Percentiles rank a stretch among this genome's conserved stretches.
These are phyloP conservation scores for Trypanosoma conorhini DNA, from an alignment of 208 protist species.

Conservation along the genomic window DNA sequence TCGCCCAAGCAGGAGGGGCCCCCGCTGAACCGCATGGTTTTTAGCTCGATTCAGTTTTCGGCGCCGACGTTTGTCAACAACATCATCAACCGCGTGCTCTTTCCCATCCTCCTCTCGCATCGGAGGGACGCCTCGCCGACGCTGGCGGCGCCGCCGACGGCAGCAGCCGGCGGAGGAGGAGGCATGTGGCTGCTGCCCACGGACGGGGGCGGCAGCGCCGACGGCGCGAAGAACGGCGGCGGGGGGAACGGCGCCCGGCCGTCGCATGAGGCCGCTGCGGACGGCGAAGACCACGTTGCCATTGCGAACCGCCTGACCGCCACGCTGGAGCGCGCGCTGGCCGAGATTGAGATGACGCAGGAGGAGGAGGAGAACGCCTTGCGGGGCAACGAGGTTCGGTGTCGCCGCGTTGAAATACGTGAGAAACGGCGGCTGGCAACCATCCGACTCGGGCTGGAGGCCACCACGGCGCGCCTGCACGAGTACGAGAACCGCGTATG, in stretches of 20 bases:
- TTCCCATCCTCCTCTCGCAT: conserved; percentile 34
- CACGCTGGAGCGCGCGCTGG: conserved; percentile 49
- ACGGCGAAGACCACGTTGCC: conserved; percentile 29
- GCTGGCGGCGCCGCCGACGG: background rate
- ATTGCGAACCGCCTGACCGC: conserved; percentile 47
- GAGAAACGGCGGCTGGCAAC: conserved; percentile 70
- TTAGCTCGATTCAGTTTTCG: conserved; percentile 70
- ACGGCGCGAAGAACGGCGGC: background rate
- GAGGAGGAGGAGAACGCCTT: conserved; percentile 47
- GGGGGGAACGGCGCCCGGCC: background rate
- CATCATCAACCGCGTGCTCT: conserved; percentile 59
- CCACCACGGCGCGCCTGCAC: conserved; percentile 66
- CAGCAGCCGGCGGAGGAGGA: conserved; percentile 8
- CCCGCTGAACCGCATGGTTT: conserved; percentile 52
- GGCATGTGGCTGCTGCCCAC: conserved; percentile 28
- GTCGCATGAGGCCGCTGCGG: background rate
- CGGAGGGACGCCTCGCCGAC: background rate
- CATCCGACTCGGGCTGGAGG: conserved; percentile 81
- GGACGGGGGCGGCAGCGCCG: conserved; percentile 28
- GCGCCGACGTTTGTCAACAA: conserved; percentile 75
- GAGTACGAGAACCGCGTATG: conserved; percentile 80
- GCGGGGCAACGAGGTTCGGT: conserved; percentile 56
- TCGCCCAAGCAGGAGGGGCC: conserved; percentile 5
- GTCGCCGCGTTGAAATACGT: conserved; percentile 70
- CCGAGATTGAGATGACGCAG: conserved; percentile 54